A percentile compares a stretch with the other conserved stretches of the same genome.
Evolutionary conservation across 192 early-diverging fungal genomes (phyloP).

Genomic region (Allomyces macrogynus): DNA sequence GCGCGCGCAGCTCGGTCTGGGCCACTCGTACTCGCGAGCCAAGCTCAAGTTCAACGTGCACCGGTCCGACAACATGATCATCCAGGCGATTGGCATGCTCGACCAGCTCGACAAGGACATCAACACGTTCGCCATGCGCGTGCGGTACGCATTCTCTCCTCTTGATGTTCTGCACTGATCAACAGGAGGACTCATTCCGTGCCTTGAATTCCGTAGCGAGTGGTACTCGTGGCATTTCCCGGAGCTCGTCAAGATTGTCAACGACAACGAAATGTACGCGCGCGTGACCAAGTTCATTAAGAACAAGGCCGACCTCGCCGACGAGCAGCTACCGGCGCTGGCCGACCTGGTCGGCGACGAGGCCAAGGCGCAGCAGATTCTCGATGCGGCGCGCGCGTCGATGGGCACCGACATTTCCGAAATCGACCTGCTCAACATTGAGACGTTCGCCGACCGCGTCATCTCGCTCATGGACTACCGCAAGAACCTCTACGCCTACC

Average conservation of each 20-base stretch:
- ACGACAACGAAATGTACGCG: slow-evolving; percentile 81
- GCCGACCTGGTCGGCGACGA: slow-evolving; percentile 68
- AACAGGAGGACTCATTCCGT: not conserved
- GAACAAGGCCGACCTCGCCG: slow-evolving; percentile 74
- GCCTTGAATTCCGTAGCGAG: slow-evolving; percentile 35
- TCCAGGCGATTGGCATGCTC: slow-evolving; percentile 61
- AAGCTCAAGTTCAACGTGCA: slow-evolving; percentile 99
- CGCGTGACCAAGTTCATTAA: slow-evolving; percentile 71
- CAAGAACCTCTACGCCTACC: slow-evolving; percentile 74
- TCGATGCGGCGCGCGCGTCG: slow-evolving; percentile 80
- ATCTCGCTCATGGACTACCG: slow-evolving; percentile 84
- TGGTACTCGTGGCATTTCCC: slow-evolving; percentile 99
- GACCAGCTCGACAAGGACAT: slow-evolving; percentile 98
- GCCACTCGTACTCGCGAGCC: slow-evolving; percentile 92
- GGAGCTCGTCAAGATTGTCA: slow-evolving; percentile 87
- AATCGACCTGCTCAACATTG: slow-evolving; percentile 88
- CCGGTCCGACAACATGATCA: slow-evolving; percentile 86
- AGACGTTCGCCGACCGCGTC: slow-evolving; percentile 78
- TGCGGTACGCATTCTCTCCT: slow-evolving; percentile 22
- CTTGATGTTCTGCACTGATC: slow-evolving; percentile 3
- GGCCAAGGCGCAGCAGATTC: slow-evolving; percentile 61
- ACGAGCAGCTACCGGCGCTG: slow-evolving; percentile 52
- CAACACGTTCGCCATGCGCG: slow-evolving; percentile 93
- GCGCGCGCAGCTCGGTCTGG: slow-evolving; percentile 86
- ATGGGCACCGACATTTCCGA: slow-evolving; percentile 98